Evolutionary conservation across 495 filamentous ascomycete genomes (phyloP).

Genomic region (Xylaria flabelliformis): DNA sequence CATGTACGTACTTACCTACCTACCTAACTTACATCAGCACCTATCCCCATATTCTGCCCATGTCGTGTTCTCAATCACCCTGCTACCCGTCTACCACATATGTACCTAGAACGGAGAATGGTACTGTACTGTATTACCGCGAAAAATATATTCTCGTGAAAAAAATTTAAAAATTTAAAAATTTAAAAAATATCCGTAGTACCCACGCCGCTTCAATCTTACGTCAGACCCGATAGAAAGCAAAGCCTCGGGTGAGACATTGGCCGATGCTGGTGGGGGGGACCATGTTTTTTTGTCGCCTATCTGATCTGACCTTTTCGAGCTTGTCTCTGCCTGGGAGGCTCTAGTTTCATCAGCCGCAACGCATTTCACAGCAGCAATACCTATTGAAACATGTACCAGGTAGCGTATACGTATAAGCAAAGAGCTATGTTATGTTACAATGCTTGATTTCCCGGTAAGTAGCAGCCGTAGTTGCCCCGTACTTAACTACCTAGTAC

Average conservation of each 20-base stretch:
- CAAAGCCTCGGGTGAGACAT: not conserved
- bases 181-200: too few relatives aligned
- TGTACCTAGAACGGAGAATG: not conserved
- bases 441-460: not conserved
- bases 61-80: not conserved
- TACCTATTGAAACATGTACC: too few relatives aligned
- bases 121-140: not conserved
- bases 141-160: too few relatives aligned
- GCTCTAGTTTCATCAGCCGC: conserved; percentile 11
- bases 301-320: not conserved
- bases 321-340: not conserved
- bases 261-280: not conserved
- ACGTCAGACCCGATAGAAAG: conserved; percentile 2
- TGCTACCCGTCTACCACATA: not conserved
- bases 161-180: too few relatives aligned
- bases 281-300: not conserved
- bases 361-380: not conserved
- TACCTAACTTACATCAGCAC: not conserved
- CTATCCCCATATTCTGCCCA: not conserved
- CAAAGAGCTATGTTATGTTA: not conserved
- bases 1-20: not conserved
- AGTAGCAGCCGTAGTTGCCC: not conserved
- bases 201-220: not conserved
- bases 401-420: too few relatives aligned
- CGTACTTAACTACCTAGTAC: not conserved